Evolutionary conservation across 108 stramenopile genomes (phyloP), one percentile per base, ranked within the genome.

Genomic region (Phaeodactylum tricornutum): DNA sequence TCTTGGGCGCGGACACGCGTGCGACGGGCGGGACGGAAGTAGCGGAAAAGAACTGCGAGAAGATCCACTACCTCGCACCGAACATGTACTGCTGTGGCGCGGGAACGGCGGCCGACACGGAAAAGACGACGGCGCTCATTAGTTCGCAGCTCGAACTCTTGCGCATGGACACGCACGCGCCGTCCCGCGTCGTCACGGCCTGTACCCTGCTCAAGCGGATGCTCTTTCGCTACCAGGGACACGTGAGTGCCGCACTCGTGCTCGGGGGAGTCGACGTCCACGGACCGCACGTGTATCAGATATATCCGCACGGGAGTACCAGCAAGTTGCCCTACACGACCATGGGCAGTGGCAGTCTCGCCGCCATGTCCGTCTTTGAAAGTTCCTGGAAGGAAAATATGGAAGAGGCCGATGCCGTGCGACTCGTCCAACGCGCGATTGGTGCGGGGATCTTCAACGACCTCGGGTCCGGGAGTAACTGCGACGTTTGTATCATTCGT

Each of bases 41-140:
- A 6, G 93, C 89, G 36, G 98, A 99, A 69, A 97, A 96, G 72
- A 96, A 97, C 65, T 99, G 98, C 59, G 90, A 94, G 63, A 98
- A 99, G 68, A 97, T 99, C 47, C 98, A 99, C 63, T 98, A 96
- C 84, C 48, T 99, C 42, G 95, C 97, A 0, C 93, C 93, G 62
- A 99, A 99, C 66, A 95, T 99, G 43, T 97, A 95, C 67, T 99
- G 98, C 71, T 96, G 95, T 70, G 96, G 98, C 16, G 92, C 98
- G n/a, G 96, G 98, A 14, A 99, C 96, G 0, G 96, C 97, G 33
- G 98, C 97, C 43, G 98, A 99, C 57, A 95, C 94, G 22, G 97
- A 99, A 60, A 96, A 95, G 66, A 96, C 96, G 24, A 96, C 96
- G 22, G 90, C 92, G 44, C 43, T 94, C 43, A 93, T 96, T 17